Conservation (phyloP, 768 basidiomycete genomes). For the Roridomyces roridus region DNA sequence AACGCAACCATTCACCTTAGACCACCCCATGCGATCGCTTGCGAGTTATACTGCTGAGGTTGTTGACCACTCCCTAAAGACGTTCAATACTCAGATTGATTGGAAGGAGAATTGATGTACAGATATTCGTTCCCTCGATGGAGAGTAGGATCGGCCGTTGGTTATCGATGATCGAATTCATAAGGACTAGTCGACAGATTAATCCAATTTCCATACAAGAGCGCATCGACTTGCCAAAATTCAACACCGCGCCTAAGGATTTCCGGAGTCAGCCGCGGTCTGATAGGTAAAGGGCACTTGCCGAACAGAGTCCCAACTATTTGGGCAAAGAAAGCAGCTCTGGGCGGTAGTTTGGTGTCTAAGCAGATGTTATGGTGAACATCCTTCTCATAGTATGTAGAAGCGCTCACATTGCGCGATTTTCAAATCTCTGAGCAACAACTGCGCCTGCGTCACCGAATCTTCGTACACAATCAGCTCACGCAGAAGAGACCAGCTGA, state of each 20-base stretch:
- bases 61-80: constrained; percentile 47
- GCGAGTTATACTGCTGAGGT: constrained; percentile 56
- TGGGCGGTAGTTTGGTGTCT: constrained; percentile 56
- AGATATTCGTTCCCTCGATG: constrained; percentile 62
- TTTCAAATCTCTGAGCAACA: constrained; percentile 54
- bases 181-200: constrained; percentile 46
- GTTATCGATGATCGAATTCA: constrained; percentile 62
- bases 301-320: constrained; percentile 55
- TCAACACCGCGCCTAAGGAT: constrained; percentile 44
- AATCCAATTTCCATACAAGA: not conserved
- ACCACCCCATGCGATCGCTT: constrained; percentile 60
- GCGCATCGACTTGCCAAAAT: constrained; percentile 41
- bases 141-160: constrained; percentile 58
- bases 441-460: constrained; percentile 50
- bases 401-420: constrained; percentile 46
- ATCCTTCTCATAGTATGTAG: not conserved
- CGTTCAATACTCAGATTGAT: too few species aligned
- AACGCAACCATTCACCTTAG: constrained; percentile 38
- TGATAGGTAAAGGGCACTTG: not conserved
- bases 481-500: not conserved
- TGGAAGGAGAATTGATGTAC: constrained; percentile 3
- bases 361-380: not conserved
- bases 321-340: constrained; percentile 57
- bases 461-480: constrained; percentile 29
- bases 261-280: not conserved